Percentiles rank a stretch among this genome's conserved stretches.
phyloP scores from a whole-genome alignment of 2,329 filamentous ascomycete genomes.

The Calonectria honghensis region DNA sequence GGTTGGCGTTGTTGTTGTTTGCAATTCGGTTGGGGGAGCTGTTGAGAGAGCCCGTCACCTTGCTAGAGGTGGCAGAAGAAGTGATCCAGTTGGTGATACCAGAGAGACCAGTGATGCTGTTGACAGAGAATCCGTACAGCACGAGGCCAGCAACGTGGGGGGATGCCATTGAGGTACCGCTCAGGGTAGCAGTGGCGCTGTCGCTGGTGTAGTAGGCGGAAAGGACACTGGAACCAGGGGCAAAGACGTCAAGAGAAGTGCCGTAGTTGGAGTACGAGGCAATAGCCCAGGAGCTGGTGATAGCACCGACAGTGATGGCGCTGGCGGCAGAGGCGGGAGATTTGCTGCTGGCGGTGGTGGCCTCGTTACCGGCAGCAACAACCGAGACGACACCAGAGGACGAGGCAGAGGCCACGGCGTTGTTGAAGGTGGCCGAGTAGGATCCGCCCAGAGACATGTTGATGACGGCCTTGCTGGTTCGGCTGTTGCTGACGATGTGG shows the following conservation, averaged over 20 bases:
- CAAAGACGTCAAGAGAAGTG: conserved; percentile 69
- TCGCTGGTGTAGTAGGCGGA: conserved; percentile 69
- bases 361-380: conserved; percentile 73
- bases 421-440: conserved; percentile 68
- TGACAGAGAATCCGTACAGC: conserved; percentile 67
- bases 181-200: conserved; percentile 67
- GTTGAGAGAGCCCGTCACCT: conserved; percentile 62
- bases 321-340: conserved; percentile 59
- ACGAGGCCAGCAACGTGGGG: conserved; percentile 77
- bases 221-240: conserved; percentile 67
- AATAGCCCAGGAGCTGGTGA: conserved; percentile 62
- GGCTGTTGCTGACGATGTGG: conserved; percentile 65
- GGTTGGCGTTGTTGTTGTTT: conserved; percentile 67
- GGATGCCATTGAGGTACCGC: conserved; percentile 79
- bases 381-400: conserved; percentile 69
- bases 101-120: conserved; percentile 58
- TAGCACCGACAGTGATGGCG: conserved; percentile 60
- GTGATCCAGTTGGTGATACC: conserved; percentile 66
- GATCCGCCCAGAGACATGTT: conserved; percentile 74
- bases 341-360: conserved; percentile 49
- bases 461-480: conserved; percentile 66
- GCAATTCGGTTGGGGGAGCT: conserved; percentile 68
- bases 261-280: conserved; percentile 73
- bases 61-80: conserved; percentile 63
- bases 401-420: conserved; percentile 67